phyloP scores from a whole-genome alignment of 1,284 basidiomycete species.

The Cryptococcus sp. region DNA sequence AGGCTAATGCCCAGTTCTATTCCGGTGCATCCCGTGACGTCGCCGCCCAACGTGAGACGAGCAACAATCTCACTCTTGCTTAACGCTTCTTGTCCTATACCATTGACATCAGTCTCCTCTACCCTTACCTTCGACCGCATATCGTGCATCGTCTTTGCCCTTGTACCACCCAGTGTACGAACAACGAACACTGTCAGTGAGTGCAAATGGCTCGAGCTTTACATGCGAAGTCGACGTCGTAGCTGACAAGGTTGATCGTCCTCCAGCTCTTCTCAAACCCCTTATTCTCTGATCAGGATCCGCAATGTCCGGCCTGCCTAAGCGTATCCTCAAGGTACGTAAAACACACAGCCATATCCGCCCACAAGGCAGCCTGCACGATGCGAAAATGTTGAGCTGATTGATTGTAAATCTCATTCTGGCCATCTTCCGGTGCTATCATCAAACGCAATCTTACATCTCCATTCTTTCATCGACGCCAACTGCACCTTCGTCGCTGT shows the following conservation, averaged over 20 bases:
- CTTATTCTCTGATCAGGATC: background rate
- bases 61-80: background rate
- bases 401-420: no score
- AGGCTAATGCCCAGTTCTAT: background rate
- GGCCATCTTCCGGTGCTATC: no score
- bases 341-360: background rate
- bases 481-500: no score
- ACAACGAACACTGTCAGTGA: no score
- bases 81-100: no score
- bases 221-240: no score
- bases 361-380: background rate
- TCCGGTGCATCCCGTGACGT: slow-evolving; percentile 1
- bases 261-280: background rate
- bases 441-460: background rate
- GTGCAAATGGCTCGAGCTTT: no score
- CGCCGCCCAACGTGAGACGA: background rate
- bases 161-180: no score
- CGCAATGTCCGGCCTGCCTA: slow-evolving; percentile 45
- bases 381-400: background rate
- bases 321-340: slow-evolving; percentile 55
- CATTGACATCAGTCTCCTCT: no score
- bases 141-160: no score
- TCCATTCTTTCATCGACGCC: background rate
- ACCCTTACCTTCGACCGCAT: no score
- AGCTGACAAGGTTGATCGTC: no score